Base-by-base conservation (phyloP, 345 rosid species). In the Zanthoxylum bungeanum region DNA sequence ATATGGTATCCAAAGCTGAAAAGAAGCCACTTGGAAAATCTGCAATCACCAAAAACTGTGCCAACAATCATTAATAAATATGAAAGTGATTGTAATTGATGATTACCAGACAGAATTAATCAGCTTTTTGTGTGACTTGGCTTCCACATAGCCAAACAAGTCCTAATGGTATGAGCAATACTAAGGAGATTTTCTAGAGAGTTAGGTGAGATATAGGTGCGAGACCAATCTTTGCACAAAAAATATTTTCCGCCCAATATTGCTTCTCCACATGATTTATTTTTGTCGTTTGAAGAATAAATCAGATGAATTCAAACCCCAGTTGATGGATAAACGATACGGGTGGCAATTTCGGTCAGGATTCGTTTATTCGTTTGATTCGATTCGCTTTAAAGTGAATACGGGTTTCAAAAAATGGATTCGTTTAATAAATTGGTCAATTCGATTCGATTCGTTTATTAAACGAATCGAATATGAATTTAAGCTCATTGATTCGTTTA, bases 141-240 rank as follows among this genome's bases (percentile, higher is more conserved):
- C 46, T 44, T 7, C 74, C 34, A 47, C 56, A 58, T 12, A 70
- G 12, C 42, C 44, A 57, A 69, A 49, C 16, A 70, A 58, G 27
- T 70, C 47, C 55, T 2, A 46, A 39, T 12, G 73, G 33, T n/a
- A 9, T 27, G 11, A 53, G 9, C 9, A 22, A 19, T n/a, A 42
- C 44, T 3, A 22, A 65, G 33, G 24, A 68, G 4, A 44, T 6
- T 3, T 28, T 57, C 9, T 51, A 8, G 19, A 30, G 12, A 22
- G 16, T 59, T 59, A 57, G 73, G 73, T 58, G 33, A 70, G 73
- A n/a, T n/a, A n/a, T 47, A 21, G 66, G 66, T 58, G 57, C 39
- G 59, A 31, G 25, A 7, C 56, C 64, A 27, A 27, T 0, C 12
- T 37, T 68, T 52, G n/a, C 14, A n/a, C 9, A 1, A n/a, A 11